A percentile compares a stretch with the other conserved stretches of the same genome.
phyloP scores from a whole-genome alignment of 1,284 basidiomycete species.

The Coniferiporia sulphurascens region DNA sequence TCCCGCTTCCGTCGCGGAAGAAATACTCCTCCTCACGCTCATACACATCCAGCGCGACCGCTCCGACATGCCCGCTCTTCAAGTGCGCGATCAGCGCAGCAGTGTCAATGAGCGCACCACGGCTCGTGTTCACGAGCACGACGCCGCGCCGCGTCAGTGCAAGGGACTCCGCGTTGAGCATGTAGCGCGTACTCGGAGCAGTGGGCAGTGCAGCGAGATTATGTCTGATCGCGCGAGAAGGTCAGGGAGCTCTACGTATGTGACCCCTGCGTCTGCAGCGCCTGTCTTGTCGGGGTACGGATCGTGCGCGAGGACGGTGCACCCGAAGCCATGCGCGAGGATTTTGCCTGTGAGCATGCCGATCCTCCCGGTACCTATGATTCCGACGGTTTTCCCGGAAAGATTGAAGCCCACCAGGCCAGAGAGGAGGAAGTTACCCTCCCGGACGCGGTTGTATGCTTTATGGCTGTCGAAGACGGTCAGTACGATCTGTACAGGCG shows the following conservation, averaged over 20 bases:
- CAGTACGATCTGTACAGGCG: neutral
- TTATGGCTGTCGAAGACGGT: slow-evolving; percentile 20
- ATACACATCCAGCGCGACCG: slow-evolving; percentile 26
- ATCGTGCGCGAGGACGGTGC: slow-evolving; percentile 35
- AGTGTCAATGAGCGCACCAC: slow-evolving; percentile 28
- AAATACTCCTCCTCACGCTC: slow-evolving; percentile 26
- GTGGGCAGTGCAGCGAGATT: slow-evolving; percentile 30
- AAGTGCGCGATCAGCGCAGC: slow-evolving; percentile 22
- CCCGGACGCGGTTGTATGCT: slow-evolving; percentile 25
- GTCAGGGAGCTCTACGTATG: slow-evolving; percentile 38
- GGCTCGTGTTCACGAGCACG: slow-evolving; percentile 43
- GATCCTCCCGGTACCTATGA: slow-evolving; percentile 50
- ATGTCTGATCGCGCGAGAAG: slow-evolving; percentile 40
- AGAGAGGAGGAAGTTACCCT: slow-evolving; percentile 26
- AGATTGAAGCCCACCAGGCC: slow-evolving; percentile 32
- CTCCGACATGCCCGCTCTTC: slow-evolving; percentile 23
- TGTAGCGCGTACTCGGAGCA: slow-evolving; percentile 37
- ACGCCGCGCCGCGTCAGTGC: slow-evolving; percentile 40
- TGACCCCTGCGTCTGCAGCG: slow-evolving; percentile 31
- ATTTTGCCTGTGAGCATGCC: slow-evolving; percentile 27
- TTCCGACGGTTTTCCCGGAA: slow-evolving; percentile 40
- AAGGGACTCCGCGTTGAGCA: slow-evolving; percentile 38
- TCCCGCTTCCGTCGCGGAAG: slow-evolving; percentile 23
- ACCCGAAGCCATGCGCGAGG: slow-evolving; percentile 11
- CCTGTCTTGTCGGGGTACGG: slow-evolving; percentile 31